Percentiles rank a stretch among this genome's conserved stretches.
phyloP scores from a whole-genome alignment of 345 rosid species.

The Sisymbrium altissimum region DNA sequence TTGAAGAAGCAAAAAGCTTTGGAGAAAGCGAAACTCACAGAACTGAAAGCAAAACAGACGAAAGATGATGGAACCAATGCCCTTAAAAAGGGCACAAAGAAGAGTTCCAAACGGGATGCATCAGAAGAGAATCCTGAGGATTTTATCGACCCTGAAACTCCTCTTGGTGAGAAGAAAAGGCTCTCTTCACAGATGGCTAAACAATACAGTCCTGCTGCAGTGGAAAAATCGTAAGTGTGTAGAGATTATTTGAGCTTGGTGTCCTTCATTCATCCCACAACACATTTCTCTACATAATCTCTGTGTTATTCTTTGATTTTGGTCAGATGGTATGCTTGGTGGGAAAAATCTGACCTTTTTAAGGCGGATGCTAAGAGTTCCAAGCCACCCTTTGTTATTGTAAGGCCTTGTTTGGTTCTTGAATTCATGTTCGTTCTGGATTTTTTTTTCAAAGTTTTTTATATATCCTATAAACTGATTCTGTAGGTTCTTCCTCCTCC shows the following conservation, averaged over 20 bases:
- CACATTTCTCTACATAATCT: not conserved
- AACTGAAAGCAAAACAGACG: conserved; percentile 58
- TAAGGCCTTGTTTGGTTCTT: conserved; percentile 41
- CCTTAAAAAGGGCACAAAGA: conserved; percentile 60
- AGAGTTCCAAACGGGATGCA: conserved; percentile 52
- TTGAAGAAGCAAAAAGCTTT: conserved; percentile 74
- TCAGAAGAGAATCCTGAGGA: conserved; percentile 69
- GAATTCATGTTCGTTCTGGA: not conserved
- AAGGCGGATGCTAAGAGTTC: conserved; percentile 70
- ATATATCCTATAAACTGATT: not conserved
- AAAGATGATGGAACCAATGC: conserved; percentile 45
- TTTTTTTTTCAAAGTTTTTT: not conserved
- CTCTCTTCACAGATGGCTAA: conserved; percentile 86
- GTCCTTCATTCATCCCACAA: not conserved
- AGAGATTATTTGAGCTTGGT: not conserved
- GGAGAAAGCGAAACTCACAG: conserved; percentile 68
- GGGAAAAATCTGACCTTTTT: conserved; percentile 78
- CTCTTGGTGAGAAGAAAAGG: conserved; percentile 65
- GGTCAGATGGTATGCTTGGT: conserved; percentile 88
- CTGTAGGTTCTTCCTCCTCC: conserved; percentile 96
- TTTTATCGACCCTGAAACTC: conserved; percentile 74
- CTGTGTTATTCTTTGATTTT: conserved; percentile 9
- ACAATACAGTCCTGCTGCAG: conserved; percentile 71
- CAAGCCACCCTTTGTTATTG: conserved; percentile 74
- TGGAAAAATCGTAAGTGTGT: conserved; percentile 75